Conservation (phyloP, 768 basidiomycete genomes). For the Lactarius deliciosus region DNA sequence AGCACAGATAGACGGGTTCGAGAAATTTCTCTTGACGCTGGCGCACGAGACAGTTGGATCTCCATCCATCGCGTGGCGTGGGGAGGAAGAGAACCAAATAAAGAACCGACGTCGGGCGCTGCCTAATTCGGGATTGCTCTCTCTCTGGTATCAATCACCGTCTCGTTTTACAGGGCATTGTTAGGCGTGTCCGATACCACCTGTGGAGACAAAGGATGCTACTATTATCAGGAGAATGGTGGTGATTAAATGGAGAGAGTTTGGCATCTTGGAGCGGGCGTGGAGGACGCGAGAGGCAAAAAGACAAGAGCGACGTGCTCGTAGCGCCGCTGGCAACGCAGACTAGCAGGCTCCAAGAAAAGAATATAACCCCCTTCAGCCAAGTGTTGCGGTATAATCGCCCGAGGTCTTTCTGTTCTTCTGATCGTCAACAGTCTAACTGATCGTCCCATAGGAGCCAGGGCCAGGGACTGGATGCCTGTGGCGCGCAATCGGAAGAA, state of each 20-base stretch:
- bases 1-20: no score
- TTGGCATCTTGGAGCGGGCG: no score
- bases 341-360: background rate
- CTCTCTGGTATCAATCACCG: background rate
- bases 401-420: background rate
- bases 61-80: background rate
- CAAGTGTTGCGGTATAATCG: background rate
- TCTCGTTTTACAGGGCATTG: background rate
- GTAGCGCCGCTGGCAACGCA: background rate
- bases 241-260: no score
- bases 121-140: background rate
- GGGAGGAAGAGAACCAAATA: background rate
- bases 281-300: background rate
- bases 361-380: background rate
- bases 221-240: no score
- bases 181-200: background rate
- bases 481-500: no score
- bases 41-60: no score
- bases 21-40: no score
- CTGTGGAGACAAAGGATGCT: background rate
- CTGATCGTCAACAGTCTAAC: background rate
- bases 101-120: background rate
- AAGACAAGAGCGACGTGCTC: background rate
- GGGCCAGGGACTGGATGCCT: no score
- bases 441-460: no score